phyloP scores from a whole-genome alignment of 2,329 filamentous ascomycete genomes.

The Chaetomiaceae sp. region DNA sequence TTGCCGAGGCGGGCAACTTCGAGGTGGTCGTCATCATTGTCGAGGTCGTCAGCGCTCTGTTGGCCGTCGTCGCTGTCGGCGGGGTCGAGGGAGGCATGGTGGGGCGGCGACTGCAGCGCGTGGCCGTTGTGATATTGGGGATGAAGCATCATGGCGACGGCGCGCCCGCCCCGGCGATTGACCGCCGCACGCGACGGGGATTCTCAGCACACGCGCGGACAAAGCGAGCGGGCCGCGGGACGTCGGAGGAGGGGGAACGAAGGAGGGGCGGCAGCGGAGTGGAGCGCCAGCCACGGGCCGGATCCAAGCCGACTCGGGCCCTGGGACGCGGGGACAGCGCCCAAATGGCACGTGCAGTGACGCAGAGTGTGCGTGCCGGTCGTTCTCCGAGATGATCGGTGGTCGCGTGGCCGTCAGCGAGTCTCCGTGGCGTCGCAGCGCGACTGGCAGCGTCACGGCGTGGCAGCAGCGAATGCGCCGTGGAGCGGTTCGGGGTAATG shows the following conservation, averaged over 20 bases:
- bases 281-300: neutral
- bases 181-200: neutral
- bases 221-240: neutral
- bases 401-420: too few species aligned
- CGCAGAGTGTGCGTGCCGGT: too few species aligned
- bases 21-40: conserved; percentile 37
- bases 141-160: conserved; percentile 25
- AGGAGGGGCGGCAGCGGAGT: neutral
- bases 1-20: conserved; percentile 43
- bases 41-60: conserved; percentile 39
- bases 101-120: conserved; percentile 13
- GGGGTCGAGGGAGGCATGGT: conserved; percentile 31
- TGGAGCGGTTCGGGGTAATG: conserved; percentile 39
- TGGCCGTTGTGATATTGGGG: conserved; percentile 19
- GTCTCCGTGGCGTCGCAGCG: too few species aligned
- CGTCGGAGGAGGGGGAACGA: neutral
- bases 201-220: neutral
- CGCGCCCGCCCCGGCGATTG: conserved; percentile 4
- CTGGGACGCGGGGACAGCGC: neutral
- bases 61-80: conserved; percentile 46
- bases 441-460: conserved; percentile 2
- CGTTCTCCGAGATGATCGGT: too few species aligned
- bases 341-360: neutral
- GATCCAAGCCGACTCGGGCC: neutral
- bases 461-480: neutral